phyloP scores from a whole-genome alignment of 371 early-diverging fungal genomes.

The Cokeromyces recurvatus region DNA sequence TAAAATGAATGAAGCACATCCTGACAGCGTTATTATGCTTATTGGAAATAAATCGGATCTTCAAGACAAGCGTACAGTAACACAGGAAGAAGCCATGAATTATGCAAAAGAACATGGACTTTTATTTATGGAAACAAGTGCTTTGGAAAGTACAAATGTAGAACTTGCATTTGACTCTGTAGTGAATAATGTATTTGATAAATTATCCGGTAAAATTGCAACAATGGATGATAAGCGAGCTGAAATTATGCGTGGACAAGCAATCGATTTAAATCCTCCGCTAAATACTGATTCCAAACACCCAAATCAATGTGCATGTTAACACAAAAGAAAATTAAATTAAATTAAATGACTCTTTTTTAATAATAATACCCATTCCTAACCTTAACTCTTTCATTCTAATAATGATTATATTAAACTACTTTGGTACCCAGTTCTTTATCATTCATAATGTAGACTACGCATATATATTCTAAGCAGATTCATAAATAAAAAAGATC shows the following conservation, averaged over 20 bases:
- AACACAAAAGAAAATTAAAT: too few species aligned
- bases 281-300: too few species aligned
- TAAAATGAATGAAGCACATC: constrained; percentile 85
- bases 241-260: constrained; percentile 12
- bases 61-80: constrained; percentile 48
- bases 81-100: constrained; percentile 69
- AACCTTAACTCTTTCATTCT: too few species aligned
- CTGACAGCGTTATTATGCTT: constrained; percentile 84
- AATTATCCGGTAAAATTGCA: constrained; percentile 8
- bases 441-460: too few species aligned
- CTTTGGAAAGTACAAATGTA: constrained; percentile 83
- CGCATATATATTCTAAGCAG: too few species aligned
- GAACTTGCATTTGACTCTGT: constrained; percentile 71
- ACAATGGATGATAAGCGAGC: constrained; percentile 18
- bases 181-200: constrained; percentile 15
- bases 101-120: constrained; percentile 76
- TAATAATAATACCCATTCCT: too few species aligned
- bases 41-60: constrained; percentile 98
- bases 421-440: too few species aligned
- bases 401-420: too few species aligned
- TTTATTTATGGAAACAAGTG: constrained; percentile 92
- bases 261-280: constrained; percentile 5
- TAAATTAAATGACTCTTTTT: too few species aligned
- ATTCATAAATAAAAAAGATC: too few species aligned
- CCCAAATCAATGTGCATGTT: too few species aligned